Conservation (phyloP, 2,329 filamentous ascomycete species). For the Apiospora aurea region DNA sequence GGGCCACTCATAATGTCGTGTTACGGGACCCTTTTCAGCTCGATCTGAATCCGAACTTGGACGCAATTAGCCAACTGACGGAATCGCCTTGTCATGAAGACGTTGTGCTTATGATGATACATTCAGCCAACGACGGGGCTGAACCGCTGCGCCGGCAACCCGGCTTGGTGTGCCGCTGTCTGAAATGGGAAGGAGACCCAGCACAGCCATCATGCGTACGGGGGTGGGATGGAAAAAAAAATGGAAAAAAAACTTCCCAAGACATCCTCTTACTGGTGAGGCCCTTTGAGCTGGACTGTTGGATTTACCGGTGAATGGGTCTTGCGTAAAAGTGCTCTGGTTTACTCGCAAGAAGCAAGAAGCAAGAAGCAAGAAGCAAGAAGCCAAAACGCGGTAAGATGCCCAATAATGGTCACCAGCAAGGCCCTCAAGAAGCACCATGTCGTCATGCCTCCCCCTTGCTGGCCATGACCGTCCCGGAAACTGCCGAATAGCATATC, state of each 20-base stretch:
- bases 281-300: not conserved
- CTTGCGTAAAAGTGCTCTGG: not conserved
- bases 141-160: not conserved
- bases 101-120: slow-evolving; percentile 4
- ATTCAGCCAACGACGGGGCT: not conserved
- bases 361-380: too few relatives aligned
- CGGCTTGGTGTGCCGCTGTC: not conserved
- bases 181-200: slow-evolving; percentile 8
- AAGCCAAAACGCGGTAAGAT: not conserved
- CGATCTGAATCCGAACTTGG: not conserved
- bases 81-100: not conserved
- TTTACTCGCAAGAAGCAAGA: too few relatives aligned
- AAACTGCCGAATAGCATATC: not conserved
- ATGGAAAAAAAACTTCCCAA: not conserved
- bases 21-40: slow-evolving; percentile 4
- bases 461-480: not conserved
- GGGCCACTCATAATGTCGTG: not conserved
- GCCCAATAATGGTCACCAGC: not conserved
- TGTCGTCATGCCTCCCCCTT: not conserved
- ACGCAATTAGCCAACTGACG: slow-evolving; percentile 17
- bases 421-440: not conserved
- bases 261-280: not conserved
- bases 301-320: not conserved
- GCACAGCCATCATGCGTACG: not conserved
- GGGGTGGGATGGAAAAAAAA: not conserved